Conservation (phyloP, 1,284 basidiomycete species). For the Marasmius fiardii region DNA sequence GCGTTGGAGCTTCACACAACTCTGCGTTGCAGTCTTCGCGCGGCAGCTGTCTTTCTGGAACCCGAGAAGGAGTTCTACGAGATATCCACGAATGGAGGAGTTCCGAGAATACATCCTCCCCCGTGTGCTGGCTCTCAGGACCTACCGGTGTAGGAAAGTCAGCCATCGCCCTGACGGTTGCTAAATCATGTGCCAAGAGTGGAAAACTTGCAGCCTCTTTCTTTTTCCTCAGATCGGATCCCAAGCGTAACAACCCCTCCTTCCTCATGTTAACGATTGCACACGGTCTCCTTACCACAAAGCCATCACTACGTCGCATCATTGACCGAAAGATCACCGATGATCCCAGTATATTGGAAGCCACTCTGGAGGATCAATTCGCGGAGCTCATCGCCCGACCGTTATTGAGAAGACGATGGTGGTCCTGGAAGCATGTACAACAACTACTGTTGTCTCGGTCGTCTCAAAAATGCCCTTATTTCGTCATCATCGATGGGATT, state of each 20-base stretch:
- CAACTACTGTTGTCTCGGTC: too few relatives aligned
- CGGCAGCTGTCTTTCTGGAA: conserved; percentile 11
- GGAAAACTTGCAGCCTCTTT: conserved; percentile 14
- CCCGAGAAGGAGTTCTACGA: conserved; percentile 10
- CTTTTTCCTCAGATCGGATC: conserved; percentile 14
- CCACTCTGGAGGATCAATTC: conserved; percentile 4
- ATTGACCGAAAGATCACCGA: background rate
- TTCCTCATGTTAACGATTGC: conserved; percentile 4
- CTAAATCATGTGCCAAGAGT: conserved; percentile 4
- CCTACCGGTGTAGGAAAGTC: conserved; percentile 18
- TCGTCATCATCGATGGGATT: conserved; percentile 18
- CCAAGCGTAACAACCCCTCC: background rate
- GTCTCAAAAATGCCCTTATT: background rate
- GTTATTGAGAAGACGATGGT: background rate
- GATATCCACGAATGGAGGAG: conserved; percentile 13
- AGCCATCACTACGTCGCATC: background rate
- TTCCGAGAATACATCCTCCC: background rate
- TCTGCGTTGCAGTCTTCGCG: background rate
- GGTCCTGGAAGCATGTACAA: background rate
- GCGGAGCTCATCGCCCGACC: background rate
- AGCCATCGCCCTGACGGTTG: conserved; percentile 17
- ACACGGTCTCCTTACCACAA: background rate
- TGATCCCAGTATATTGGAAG: background rate
- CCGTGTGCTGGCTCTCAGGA: conserved; percentile 16
- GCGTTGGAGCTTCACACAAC: background rate